Conservation (phyloP, 2,329 filamentous ascomycete genomes). For the Monilinia fructicola region DNA sequence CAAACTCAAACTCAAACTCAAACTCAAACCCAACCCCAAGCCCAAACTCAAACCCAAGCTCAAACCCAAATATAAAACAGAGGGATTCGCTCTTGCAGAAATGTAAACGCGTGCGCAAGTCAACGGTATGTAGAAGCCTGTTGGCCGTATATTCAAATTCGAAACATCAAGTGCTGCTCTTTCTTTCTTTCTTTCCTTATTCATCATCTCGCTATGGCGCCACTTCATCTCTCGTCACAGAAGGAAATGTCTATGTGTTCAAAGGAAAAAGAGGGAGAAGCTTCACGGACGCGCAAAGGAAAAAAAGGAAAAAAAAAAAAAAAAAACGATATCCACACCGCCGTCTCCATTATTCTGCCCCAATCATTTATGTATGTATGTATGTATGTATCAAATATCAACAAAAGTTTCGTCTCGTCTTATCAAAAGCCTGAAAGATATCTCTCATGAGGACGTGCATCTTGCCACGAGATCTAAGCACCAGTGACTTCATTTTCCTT, state of each 20-base stretch:
- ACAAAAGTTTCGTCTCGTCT: constrained; percentile 4
- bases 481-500: constrained; percentile 32
- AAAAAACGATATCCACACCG: not conserved
- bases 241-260: constrained; percentile 1
- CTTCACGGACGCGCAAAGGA: not conserved
- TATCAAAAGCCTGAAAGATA: constrained; percentile 1
- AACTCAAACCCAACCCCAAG: too few relatives aligned
- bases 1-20: too few relatives aligned
- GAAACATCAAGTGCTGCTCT: not conserved
- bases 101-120: too few relatives aligned
- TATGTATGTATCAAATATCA: constrained; percentile 16
- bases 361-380: constrained; percentile 10
- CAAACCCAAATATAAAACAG: too few relatives aligned
- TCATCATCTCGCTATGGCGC: not conserved
- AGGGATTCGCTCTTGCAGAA: too few relatives aligned
- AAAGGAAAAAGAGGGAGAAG: not conserved
- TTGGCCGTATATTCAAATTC: not conserved
- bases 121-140: not conserved
- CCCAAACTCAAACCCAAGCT: too few relatives aligned
- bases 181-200: too few relatives aligned
- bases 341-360: not conserved
- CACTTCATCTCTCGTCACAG: not conserved
- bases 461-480: constrained; percentile 7
- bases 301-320: not conserved
- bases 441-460: not conserved